Conservation (phyloP, 345 rosid genomes). For the Hibiscus mutabilis region DNA sequence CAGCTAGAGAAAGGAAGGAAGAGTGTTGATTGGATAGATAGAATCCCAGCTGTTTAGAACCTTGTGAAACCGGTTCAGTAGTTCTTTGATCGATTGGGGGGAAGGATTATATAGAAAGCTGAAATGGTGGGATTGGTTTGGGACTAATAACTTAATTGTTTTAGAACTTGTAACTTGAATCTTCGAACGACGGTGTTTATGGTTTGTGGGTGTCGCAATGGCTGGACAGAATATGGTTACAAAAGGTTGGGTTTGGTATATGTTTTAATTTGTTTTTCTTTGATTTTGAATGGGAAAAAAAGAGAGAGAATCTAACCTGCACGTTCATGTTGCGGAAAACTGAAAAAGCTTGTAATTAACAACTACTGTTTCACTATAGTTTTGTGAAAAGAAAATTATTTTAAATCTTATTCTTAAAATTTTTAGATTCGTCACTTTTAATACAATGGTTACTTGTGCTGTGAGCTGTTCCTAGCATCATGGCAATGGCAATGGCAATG, state of each 20-base stretch:
- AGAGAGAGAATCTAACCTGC: background rate
- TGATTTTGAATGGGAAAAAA: background rate
- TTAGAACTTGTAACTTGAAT: too few species aligned
- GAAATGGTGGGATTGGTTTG: background rate
- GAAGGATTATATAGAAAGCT: background rate
- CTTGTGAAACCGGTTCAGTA: background rate
- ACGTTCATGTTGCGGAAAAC: background rate
- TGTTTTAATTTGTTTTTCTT: background rate
- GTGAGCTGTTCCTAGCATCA: too few species aligned
- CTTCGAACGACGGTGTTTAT: background rate
- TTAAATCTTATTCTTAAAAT: too few species aligned
- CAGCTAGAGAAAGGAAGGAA: conserved; percentile 72
- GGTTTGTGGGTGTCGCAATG: background rate
- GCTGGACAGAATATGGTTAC: background rate
- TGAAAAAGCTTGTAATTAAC: conserved; percentile 5
- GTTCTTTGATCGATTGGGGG: background rate
- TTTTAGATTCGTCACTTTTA: too few species aligned
- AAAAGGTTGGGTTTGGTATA: background rate
- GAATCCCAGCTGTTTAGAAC: conserved; percentile 22
- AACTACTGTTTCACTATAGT: background rate
- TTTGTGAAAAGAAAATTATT: too few species aligned
- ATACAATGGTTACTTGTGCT: too few species aligned
- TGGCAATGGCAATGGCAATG: too few species aligned
- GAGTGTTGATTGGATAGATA: conserved; percentile 74
- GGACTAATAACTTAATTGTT: background rate